Evolutionary conservation across 2,329 filamentous ascomycete genomes (phyloP).

Genomic region (Ascocoryne sarcoides): DNA sequence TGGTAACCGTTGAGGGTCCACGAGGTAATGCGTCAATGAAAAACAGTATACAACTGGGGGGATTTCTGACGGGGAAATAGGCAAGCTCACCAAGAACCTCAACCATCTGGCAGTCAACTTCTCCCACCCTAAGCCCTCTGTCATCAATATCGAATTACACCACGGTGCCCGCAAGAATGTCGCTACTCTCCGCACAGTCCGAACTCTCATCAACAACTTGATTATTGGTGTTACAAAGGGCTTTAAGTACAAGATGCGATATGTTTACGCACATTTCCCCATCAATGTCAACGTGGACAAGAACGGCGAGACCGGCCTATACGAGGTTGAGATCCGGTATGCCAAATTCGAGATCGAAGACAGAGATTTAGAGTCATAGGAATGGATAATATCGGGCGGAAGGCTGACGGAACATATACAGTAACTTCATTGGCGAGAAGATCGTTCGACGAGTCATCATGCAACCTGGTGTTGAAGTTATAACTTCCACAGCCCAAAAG

Average conservation of each 20-base stretch:
- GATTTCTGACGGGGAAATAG: constrained; percentile 37
- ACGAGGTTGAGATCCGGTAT: constrained; percentile 95
- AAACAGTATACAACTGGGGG: constrained; percentile 7
- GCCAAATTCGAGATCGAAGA: too few species aligned
- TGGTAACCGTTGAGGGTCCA: constrained; percentile 95
- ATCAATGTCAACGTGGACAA: constrained; percentile 99
- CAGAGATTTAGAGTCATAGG: background rate
- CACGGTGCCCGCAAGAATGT: constrained; percentile 97
- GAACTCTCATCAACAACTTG: constrained; percentile 97
- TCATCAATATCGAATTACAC: constrained; percentile 97
- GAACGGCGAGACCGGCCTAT: constrained; percentile 81
- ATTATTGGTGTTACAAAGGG: constrained; percentile 97
- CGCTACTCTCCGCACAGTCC: constrained; percentile 95
- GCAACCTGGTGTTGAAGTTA: constrained; percentile 83
- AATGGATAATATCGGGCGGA: constrained; percentile 6
- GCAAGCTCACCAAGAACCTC: constrained; percentile 95
- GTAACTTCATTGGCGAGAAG: constrained; percentile 99
- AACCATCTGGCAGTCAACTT: constrained; percentile 96
- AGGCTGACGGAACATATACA: constrained; percentile 34
- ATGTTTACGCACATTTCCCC: constrained; percentile 99
- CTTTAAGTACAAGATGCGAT: constrained; percentile 99
- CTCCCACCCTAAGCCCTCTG: constrained; percentile 72
- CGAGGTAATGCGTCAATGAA: constrained; percentile 54
- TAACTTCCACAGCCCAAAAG: constrained; percentile 88
- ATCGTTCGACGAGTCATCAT: constrained; percentile 87